Percentiles rank a stretch among this genome's conserved stretches.
Conservation (phyloP, 176 grass and related monocot species). For the Neostapfia colusana region DNA sequence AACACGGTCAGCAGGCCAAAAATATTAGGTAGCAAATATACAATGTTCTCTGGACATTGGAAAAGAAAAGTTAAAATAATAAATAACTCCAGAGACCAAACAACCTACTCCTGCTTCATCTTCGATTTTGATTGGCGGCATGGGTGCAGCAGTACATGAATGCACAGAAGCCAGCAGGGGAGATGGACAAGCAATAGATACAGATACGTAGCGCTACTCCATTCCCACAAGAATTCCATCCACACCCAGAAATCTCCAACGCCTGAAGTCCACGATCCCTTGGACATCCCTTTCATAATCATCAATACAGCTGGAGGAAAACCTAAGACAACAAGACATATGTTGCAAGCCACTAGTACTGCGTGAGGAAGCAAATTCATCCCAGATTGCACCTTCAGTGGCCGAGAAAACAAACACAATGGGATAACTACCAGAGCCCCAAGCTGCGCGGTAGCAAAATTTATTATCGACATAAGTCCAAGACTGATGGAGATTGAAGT, state of each 20-base stretch:
- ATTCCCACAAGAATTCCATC: slow-evolving; percentile 80
- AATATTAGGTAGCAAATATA: not conserved
- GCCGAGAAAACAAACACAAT: slow-evolving; percentile 69
- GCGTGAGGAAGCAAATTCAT: slow-evolving; percentile 35
- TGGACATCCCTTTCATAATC: slow-evolving; percentile 48
- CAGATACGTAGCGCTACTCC: slow-evolving; percentile 90
- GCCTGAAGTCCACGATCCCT: slow-evolving; percentile 41
- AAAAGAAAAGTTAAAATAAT: slow-evolving; percentile 5
- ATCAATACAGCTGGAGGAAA: slow-evolving; percentile 64
- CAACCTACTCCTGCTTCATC: slow-evolving; percentile 48
- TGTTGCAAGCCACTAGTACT: slow-evolving; percentile 49
- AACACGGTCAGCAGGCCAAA: not conserved
- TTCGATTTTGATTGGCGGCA: slow-evolving; percentile 38
- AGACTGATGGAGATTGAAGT: slow-evolving; percentile 66
- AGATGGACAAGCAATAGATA: slow-evolving; percentile 78
- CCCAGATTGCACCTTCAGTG: slow-evolving; percentile 45
- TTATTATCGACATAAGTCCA: slow-evolving; percentile 94
- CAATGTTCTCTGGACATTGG: not conserved
- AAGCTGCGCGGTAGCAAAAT: slow-evolving; percentile 87
- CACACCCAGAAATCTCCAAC: slow-evolving; percentile 70
- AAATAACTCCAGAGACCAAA: slow-evolving; percentile 14
- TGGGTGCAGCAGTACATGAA: slow-evolving; percentile 80
- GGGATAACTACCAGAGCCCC: slow-evolving; percentile 77
- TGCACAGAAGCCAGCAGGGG: slow-evolving; percentile 82
- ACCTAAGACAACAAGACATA: slow-evolving; percentile 53